A percentile compares a stretch with the other conserved stretches of the same genome.
Conservation (phyloP, 179 eudicot species). For the Monotropa hypopitys region DNA sequence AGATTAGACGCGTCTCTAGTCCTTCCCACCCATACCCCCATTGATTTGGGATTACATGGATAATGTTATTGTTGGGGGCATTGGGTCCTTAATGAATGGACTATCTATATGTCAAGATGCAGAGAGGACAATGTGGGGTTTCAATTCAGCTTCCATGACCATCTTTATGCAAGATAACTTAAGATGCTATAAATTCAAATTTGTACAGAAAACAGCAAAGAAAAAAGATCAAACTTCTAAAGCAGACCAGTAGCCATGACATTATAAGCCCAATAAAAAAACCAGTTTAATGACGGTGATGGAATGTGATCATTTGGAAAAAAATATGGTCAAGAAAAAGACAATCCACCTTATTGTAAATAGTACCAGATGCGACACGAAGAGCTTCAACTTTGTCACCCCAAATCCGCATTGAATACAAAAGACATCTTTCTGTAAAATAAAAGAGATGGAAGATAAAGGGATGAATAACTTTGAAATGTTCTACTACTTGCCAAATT, state of each 20-base stretch:
- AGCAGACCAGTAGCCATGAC: background rate
- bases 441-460: background rate
- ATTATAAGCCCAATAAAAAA: background rate
- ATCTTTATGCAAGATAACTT: background rate
- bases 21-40: too few species aligned
- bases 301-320: background rate
- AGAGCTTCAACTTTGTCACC: conserved; percentile 43
- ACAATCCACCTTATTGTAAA: conserved; percentile 69
- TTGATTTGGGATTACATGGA: too few species aligned
- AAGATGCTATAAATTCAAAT: background rate
- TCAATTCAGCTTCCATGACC: background rate
- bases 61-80: too few species aligned
- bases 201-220: background rate
- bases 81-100: background rate
- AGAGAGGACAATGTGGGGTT: background rate
- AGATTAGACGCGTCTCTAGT: too few species aligned
- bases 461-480: background rate
- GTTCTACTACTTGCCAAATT: background rate
- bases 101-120: background rate
- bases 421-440: conserved; percentile 66
- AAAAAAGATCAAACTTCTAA: background rate
- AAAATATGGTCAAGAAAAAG: background rate
- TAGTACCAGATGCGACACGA: conserved; percentile 81
- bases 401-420: conserved; percentile 86
- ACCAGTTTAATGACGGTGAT: background rate